A percentile compares a stretch with the other conserved stretches of the same genome.
phyloP scores from a whole-genome alignment of 2,329 filamentous ascomycete species.

The Macrophomina pseudophaseolina region DNA sequence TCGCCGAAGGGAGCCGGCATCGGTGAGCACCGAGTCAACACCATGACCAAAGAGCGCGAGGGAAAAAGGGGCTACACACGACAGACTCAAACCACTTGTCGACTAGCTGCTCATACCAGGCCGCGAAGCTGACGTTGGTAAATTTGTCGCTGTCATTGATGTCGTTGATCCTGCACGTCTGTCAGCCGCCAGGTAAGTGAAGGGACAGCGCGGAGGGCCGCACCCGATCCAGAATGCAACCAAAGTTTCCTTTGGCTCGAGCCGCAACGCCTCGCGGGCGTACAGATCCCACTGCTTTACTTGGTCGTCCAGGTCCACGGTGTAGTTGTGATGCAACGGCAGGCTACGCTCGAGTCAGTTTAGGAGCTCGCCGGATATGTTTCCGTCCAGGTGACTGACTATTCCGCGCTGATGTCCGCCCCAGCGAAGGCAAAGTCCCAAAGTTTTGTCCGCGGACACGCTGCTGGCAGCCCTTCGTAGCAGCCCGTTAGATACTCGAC shows the following conservation, averaged over 20 bases:
- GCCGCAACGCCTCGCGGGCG: constrained; percentile 37
- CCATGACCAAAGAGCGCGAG: not conserved
- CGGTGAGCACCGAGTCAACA: not conserved
- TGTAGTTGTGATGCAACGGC: constrained; percentile 58
- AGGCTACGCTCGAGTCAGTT: constrained; percentile 34
- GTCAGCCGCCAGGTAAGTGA: not conserved
- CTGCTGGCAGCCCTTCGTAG: constrained; percentile 47
- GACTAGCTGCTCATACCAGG: constrained; percentile 53
- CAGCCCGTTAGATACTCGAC: constrained; percentile 60
- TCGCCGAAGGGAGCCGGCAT: not conserved
- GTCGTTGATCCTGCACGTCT: constrained; percentile 53
- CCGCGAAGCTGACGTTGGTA: constrained; percentile 48
- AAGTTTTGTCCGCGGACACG: constrained; percentile 52
- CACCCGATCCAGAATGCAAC: constrained; percentile 60
- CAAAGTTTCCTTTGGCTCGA: constrained; percentile 48
- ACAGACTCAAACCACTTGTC: constrained; percentile 44
- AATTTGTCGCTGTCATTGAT: constrained; percentile 57
- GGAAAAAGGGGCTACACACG: not conserved
- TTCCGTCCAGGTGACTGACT: constrained; percentile 33
- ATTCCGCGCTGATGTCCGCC: constrained; percentile 53
- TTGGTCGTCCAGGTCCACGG: constrained; percentile 57
- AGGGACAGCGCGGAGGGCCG: constrained; percentile 24
- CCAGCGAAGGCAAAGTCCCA: constrained; percentile 65
- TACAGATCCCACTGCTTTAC: constrained; percentile 55
- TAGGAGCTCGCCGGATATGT: constrained; percentile 25